Conservation (phyloP, 129 eudicot species). For the Cynara cardunculus region DNA sequence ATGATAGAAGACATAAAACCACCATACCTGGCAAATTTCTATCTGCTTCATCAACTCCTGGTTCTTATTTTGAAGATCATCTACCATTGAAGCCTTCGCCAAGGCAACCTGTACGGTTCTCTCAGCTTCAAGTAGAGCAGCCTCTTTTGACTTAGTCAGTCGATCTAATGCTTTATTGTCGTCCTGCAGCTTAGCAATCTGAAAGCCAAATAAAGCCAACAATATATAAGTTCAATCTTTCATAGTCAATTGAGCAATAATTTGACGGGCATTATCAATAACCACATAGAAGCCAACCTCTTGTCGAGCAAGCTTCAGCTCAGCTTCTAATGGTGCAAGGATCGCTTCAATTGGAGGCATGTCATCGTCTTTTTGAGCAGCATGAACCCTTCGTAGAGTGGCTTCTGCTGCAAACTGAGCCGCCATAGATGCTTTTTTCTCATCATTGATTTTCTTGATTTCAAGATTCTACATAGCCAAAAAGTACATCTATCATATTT, state of each 20-base stretch:
- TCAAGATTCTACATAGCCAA: slow-evolving; percentile 66
- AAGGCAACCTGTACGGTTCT: slow-evolving; percentile 88
- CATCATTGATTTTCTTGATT: slow-evolving; percentile 85
- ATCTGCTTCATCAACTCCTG: slow-evolving; percentile 97
- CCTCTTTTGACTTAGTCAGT: slow-evolving; percentile 92
- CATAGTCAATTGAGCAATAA: background rate
- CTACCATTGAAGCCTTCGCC: slow-evolving; percentile 95
- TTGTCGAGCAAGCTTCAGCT: slow-evolving; percentile 81
- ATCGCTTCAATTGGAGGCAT: slow-evolving; percentile 98
- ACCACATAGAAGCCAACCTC: slow-evolving; percentile 42
- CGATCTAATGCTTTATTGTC: slow-evolving; percentile 92
- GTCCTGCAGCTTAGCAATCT: slow-evolving; percentile 92
- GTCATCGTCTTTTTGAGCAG: slow-evolving; percentile 96
- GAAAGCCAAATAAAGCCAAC: slow-evolving; percentile 22
- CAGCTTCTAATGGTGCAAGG: slow-evolving; percentile 90
- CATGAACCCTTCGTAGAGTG: slow-evolving; percentile 92
- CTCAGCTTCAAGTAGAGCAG: slow-evolving; percentile 93
- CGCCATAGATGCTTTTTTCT: slow-evolving; percentile 93
- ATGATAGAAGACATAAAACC: slow-evolving; percentile 5
- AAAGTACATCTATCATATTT: slow-evolving; percentile 12
- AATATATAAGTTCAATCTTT: slow-evolving; percentile 1
- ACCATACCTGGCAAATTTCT: slow-evolving; percentile 81
- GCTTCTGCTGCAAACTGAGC: slow-evolving; percentile 98
- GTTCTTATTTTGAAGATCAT: slow-evolving; percentile 87
- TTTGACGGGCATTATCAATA: background rate